These are phyloP conservation scores for Hyphopichia wangnamkhiaoensis DNA, from an alignment of 1,139 yeast species.

Conservation along the genomic window DNA sequence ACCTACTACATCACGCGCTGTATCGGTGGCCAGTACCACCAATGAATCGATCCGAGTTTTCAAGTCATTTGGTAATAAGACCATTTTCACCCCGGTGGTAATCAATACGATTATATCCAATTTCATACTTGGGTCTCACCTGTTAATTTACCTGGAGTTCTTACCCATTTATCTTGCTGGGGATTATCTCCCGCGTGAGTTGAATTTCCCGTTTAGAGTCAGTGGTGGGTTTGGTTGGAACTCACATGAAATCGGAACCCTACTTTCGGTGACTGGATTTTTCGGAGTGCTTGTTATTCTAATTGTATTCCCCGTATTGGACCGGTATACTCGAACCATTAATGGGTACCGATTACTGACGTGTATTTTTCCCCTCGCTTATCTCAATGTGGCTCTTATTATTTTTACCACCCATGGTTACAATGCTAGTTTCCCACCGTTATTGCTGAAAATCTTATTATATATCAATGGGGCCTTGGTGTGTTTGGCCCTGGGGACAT, in stretches of 20 bases:
- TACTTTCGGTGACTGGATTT: slow-evolving; percentile 57
- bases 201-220: slow-evolving; percentile 38
- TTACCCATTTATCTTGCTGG: slow-evolving; percentile 61
- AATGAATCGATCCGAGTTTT: slow-evolving; percentile 1
- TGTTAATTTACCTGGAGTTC: slow-evolving; percentile 55
- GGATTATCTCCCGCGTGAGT: slow-evolving; percentile 30
- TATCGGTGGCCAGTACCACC: background rate
- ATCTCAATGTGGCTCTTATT: slow-evolving; percentile 50
- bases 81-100: slow-evolving; percentile 35
- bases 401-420: slow-evolving; percentile 43
- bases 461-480: slow-evolving; percentile 29
- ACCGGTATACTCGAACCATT: slow-evolving; percentile 48
- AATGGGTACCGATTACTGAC: slow-evolving; percentile 44
- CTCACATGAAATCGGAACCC: slow-evolving; percentile 53
- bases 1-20: background rate
- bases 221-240: slow-evolving; percentile 34
- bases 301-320: slow-evolving; percentile 56
- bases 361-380: slow-evolving; percentile 47
- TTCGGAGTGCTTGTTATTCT: slow-evolving; percentile 55
- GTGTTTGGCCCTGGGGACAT: slow-evolving; percentile 11
- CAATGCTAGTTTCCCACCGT: slow-evolving; percentile 23
- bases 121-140: slow-evolving; percentile 48
- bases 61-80: slow-evolving; percentile 1
- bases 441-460: slow-evolving; percentile 23
- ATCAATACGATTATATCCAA: slow-evolving; percentile 42